These are phyloP conservation scores for Sclerotinia nivalis DNA, from an alignment of 2,329 filamentous ascomycete species.

Conservation along the genomic window DNA sequence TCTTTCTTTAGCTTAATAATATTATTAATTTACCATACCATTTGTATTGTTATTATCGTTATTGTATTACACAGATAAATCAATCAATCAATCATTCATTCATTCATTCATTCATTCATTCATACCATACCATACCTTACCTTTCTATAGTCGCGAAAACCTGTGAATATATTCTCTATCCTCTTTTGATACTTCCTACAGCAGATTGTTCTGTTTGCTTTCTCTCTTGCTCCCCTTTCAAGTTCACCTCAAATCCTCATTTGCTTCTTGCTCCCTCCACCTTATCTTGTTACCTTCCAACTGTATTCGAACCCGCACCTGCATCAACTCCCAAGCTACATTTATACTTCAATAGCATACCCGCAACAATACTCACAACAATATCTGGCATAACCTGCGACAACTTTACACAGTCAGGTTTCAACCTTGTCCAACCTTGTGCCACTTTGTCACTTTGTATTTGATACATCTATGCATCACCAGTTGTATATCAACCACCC, in stretches of 20 bases:
- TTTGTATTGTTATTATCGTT: not conserved
- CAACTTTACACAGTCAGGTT: not conserved
- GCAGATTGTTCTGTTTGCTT: not conserved
- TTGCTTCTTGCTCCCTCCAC: not conserved
- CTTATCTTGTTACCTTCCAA: not conserved
- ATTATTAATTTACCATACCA: not conserved
- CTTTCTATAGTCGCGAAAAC: not conserved
- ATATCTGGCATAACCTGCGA: not conserved
- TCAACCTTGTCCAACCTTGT: not conserved
- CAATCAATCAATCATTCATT: too few relatives aligned
- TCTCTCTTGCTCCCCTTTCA: not conserved
- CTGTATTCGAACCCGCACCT: not conserved
- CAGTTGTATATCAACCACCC: not conserved
- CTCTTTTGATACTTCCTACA: not conserved
- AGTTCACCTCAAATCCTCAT: not conserved
- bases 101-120: not conserved
- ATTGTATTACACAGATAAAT: not conserved
- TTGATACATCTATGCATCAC: not conserved
- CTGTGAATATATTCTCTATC: not conserved
- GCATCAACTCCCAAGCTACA: not conserved
- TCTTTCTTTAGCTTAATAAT: not conserved
- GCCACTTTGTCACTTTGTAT: not conserved
- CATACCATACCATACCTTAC: not conserved
- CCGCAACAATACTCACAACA: not conserved
- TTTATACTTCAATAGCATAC: not conserved